Evolutionary conservation across 768 basidiomycete genomes (phyloP), one percentile per base, ranked within the genome.

Genomic region (Aureoboletus auriporus): DNA sequence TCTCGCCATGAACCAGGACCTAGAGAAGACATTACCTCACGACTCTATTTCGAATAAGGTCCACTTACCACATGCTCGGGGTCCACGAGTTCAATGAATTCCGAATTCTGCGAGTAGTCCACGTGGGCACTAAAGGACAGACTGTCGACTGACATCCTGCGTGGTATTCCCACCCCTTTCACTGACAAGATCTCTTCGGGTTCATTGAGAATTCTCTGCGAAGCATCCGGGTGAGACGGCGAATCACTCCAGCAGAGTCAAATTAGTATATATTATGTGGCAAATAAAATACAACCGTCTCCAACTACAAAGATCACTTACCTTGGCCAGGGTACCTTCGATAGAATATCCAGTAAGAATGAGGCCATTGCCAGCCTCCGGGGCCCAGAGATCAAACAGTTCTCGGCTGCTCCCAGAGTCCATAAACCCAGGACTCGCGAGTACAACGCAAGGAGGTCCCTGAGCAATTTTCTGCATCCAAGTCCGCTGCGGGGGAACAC

Each of bases 71-170:
- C 85, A 69, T 93, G 91, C 55, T 91, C 88, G 8, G 93, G 86
- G 53, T 86, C 88, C 54, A 97, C 84, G 36, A 81, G 75, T 60
- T 96, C 92, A 54, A 99, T 97, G 67, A 95, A 99, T 60, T 92
- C 90, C 4, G 89, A 85, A 65, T 99, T 99, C 59, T 98, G 95
- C 13, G 89, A 79, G 58, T 89, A 95, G 63, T 98, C 94, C 54
- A 97, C 95, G 62, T 98, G 94, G 0, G 95, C 94, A 46, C 89
- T 89, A 69, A 98, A 97, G 3, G 95, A 95, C 52, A 99, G 87
- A 53, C 90, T 84, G 56, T 95, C 89, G 60, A 98, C 89, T 0
- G 94, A 93, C 54, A 94, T 76, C 58, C 89, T 89, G 51, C 93
- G 75, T 23, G 83, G 86, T 42, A 97, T 93, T 37, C 82, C 82